phyloP scores from a whole-genome alignment of 2,329 filamentous ascomycete species.

The Penicillium brasilianum region DNA sequence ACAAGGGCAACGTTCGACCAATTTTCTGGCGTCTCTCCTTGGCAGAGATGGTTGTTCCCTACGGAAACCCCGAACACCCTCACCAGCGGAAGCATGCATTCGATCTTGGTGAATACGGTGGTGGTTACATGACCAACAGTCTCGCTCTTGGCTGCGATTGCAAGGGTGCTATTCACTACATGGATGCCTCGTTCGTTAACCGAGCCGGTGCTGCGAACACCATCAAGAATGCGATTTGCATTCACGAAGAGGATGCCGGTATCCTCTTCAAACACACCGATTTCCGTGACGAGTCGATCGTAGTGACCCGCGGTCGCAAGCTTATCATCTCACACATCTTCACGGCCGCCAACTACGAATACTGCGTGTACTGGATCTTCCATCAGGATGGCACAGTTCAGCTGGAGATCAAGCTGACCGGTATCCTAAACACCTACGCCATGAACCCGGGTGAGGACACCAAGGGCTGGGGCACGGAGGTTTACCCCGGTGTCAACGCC shows the following conservation, averaged over 20 bases:
- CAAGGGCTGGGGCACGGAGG: conserved; percentile 86
- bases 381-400: conserved; percentile 92
- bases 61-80: conserved; percentile 55
- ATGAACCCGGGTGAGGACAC: conserved; percentile 81
- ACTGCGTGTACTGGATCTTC: conserved; percentile 86
- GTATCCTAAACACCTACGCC: conserved; percentile 89
- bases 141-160: conserved; percentile 53
- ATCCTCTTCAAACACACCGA: conserved; percentile 95
- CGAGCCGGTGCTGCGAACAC: conserved; percentile 73
- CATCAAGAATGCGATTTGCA: conserved; percentile 93
- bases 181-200: conserved; percentile 85
- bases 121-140: conserved; percentile 56
- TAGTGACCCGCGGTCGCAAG: conserved; percentile 84
- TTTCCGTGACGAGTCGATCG: conserved; percentile 85
- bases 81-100: conserved; percentile 56
- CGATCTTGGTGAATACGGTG: conserved; percentile 54
- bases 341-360: conserved; percentile 95
- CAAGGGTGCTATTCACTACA: conserved; percentile 76
- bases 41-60: conserved; percentile 93
- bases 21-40: conserved; percentile 89
- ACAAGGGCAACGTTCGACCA: conserved; percentile 75
- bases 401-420: conserved; percentile 88
- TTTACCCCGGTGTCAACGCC: conserved; percentile 88
- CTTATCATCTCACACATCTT: conserved; percentile 90
- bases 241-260: conserved; percentile 90